These are phyloP conservation scores for Isabelozyma rhagii DNA, from an alignment of 805 yeast species.

Conservation along the genomic window DNA sequence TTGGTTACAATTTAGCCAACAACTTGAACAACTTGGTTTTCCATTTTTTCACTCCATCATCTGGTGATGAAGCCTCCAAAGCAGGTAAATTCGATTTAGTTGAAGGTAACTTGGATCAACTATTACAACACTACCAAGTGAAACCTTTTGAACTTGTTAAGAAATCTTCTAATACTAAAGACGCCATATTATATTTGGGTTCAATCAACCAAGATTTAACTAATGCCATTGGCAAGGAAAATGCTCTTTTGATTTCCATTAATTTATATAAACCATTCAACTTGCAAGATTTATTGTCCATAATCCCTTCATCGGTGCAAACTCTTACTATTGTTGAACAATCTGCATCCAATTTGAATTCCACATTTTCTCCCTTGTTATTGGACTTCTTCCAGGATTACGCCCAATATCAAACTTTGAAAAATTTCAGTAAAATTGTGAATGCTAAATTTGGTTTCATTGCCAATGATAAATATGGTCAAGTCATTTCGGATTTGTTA, in stretches of 20 bases:
- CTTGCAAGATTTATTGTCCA: conserved; percentile 44
- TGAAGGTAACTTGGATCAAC: conserved; percentile 3
- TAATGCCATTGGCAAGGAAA: conserved; percentile 31
- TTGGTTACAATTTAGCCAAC: conserved; percentile 57
- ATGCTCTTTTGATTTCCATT: conserved; percentile 51
- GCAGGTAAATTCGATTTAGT: conserved; percentile 10
- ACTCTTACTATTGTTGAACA: conserved; percentile 68
- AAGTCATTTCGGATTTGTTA: conserved; percentile 47
- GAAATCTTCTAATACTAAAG: conserved; percentile 35
- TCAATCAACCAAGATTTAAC: conserved; percentile 45
- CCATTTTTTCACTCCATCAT: conserved; percentile 55
- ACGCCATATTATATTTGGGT: conserved; percentile 64
- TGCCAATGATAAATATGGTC: conserved; percentile 28
- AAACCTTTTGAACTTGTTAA: conserved; percentile 29
- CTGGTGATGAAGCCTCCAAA: conserved; percentile 8
- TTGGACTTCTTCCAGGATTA: conserved; percentile 70
- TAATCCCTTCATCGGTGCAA: conserved; percentile 53
- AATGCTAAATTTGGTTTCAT: conserved; percentile 55
- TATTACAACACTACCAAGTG: conserved; percentile 9
- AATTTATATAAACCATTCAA: conserved; percentile 75
- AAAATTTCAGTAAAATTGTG: conserved; percentile 49
- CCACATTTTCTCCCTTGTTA: conserved; percentile 62
- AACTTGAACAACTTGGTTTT: conserved; percentile 55
- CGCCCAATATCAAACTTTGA: conserved; percentile 44
- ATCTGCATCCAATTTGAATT: conserved; percentile 31